Conservation (phyloP, 768 basidiomycete species). For the Psilocybe cubensis region DNA sequence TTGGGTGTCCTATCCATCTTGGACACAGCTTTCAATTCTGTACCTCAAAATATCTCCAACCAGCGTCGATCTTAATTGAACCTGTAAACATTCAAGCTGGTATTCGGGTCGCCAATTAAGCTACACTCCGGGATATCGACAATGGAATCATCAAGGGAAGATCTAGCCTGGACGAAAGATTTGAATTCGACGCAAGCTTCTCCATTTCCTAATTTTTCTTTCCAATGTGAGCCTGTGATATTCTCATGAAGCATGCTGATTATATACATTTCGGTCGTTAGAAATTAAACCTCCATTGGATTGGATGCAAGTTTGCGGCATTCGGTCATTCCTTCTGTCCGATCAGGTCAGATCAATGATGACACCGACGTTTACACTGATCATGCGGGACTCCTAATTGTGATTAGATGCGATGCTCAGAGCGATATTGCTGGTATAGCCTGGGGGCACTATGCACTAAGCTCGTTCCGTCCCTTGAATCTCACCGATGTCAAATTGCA, state of each 20-base stretch:
- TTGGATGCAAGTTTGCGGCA: background rate
- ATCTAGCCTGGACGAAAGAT: background rate
- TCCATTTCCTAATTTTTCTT: no score
- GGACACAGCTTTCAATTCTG: background rate
- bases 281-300: no score
- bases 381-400: slow-evolving; percentile 10
- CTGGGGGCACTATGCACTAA: slow-evolving; percentile 7
- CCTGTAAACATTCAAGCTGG: background rate
- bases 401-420: background rate
- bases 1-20: background rate
- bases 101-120: background rate
- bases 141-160: background rate
- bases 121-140: background rate
- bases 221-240: no score
- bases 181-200: no score
- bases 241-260: no score
- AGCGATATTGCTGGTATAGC: background rate
- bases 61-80: background rate
- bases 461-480: background rate
- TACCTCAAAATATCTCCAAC: background rate
- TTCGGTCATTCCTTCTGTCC: slow-evolving; percentile 19
- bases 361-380: slow-evolving; percentile 7
- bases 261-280: no score
- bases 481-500: background rate
- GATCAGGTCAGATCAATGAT: slow-evolving; percentile 1